A percentile compares a stretch with the other conserved stretches of the same genome.
Conservation (phyloP, 1,139 yeast genomes). For the Yamadazyma epiphylla region DNA sequence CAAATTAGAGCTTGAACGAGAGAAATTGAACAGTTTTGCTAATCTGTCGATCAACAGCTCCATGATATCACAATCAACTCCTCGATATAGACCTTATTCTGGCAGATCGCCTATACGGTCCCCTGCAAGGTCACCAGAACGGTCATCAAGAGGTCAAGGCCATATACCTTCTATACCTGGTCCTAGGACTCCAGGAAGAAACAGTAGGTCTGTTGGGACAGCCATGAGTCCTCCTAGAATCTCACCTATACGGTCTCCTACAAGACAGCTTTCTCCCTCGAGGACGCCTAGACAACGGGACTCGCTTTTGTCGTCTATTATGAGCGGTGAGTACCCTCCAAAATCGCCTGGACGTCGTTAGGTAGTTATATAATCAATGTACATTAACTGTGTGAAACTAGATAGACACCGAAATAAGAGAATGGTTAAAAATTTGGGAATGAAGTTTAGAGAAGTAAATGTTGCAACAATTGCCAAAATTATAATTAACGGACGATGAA, state of each 20-base stretch:
- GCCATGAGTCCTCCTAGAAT: slow-evolving; percentile 2
- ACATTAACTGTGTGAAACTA: too few species aligned
- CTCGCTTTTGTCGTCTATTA: background rate
- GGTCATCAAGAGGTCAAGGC: too few species aligned
- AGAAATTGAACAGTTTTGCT: slow-evolving; percentile 10
- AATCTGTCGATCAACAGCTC: slow-evolving; percentile 5
- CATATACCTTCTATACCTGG: background rate
- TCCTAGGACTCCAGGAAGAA: too few species aligned
- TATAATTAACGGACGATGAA: too few species aligned
- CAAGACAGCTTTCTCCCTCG: slow-evolving; percentile 4
- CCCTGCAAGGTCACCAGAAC: slow-evolving; percentile 2
- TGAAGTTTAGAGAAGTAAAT: too few species aligned
- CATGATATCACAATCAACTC: slow-evolving; percentile 1
- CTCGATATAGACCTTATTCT: slow-evolving; percentile 1
- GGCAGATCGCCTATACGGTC: slow-evolving; percentile 3
- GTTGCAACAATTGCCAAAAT: too few species aligned
- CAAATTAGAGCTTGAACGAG: slow-evolving; percentile 12
- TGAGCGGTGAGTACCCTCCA: slow-evolving; percentile 1
- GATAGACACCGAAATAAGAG: too few species aligned
- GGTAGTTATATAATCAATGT: too few species aligned
- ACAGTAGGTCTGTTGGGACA: too few species aligned
- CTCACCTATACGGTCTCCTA: slow-evolving; percentile 4
- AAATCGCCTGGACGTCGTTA: slow-evolving; percentile 2
- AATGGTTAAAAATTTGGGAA: too few species aligned
- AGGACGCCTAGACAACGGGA: background rate